Percentiles rank a stretch among this genome's conserved stretches.
phyloP scores from a whole-genome alignment of 2,329 filamentous ascomycete genomes.

The Dactylellina sp. region DNA sequence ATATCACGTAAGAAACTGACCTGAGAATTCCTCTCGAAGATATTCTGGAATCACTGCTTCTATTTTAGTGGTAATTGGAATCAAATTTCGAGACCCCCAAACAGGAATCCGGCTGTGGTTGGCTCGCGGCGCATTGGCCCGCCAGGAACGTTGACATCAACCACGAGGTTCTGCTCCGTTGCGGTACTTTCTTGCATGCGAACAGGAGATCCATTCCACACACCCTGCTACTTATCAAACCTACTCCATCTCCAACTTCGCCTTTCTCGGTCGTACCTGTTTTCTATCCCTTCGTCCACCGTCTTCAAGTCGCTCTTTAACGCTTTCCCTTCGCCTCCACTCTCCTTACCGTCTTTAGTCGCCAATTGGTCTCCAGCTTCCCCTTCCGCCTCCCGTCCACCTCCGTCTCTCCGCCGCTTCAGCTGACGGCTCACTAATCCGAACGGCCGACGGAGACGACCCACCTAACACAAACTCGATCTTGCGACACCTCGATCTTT shows the following conservation, averaged over 20 bases:
- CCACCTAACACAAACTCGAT: neutral
- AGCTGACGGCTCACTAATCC: slow-evolving; percentile 58
- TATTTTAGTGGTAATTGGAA: neutral
- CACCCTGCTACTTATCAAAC: neutral
- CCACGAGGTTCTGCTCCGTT: slow-evolving; percentile 13
- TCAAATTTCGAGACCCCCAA: neutral
- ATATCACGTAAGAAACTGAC: neutral
- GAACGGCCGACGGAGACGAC: neutral
- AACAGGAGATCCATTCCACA: slow-evolving; percentile 35
- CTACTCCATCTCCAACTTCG: slow-evolving; percentile 9
- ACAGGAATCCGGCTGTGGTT: slow-evolving; percentile 1
- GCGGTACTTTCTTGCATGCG: slow-evolving; percentile 37
- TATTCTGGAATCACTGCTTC: neutral
- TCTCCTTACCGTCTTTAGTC: slow-evolving; percentile 13
- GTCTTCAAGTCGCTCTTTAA: slow-evolving; percentile 10
- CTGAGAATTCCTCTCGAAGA: neutral
- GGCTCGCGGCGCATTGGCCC: neutral
- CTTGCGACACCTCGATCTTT: slow-evolving; percentile 13
- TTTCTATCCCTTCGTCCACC: slow-evolving; percentile 4
- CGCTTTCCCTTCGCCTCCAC: neutral
- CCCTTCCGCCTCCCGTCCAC: slow-evolving; percentile 1
- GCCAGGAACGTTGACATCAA: slow-evolving; percentile 20
- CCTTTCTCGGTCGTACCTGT: too few relatives aligned
- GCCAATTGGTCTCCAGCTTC: neutral
- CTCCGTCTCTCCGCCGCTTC: slow-evolving; percentile 18